Evolutionary conservation across 257 asterid genomes (phyloP), one percentile per base, ranked within the genome.

Genomic region (Plantago major): DNA sequence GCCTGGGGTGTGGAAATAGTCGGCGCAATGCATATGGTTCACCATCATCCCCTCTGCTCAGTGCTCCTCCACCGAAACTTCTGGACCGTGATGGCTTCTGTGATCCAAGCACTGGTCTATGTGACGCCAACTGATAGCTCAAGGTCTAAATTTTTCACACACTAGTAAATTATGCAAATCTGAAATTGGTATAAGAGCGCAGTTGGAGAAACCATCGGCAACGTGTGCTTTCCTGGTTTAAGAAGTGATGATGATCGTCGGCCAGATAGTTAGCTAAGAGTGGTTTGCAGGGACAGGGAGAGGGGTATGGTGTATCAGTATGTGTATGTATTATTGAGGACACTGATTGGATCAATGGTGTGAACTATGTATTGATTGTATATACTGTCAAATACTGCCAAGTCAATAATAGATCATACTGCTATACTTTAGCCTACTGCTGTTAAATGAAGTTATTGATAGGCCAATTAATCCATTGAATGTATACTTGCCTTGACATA

Each of bases 1-100:
- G 99, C 77, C 74, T 93, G 1, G 97, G 99, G 6, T 93, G 99
- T 74, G 99, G 99, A 19, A 92, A 92, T 48, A 89, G 91, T 59
- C 57, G 80, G 67, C 50, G 99, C 71, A 92, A 92, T 66, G 99
- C 97, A 0, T 89, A 89, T 60, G 97, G 99, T 46, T 82, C 91
- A 44, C 97, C 99, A 9, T 93, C 99, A 16, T 93, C 99, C 10
- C 96, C 96, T 64, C 74, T 93, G 67, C 82, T 93, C 33, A 93
- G 97, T 58, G 87, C 95, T 69, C 99, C 99, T 40, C 97, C 97
- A 0, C 78, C 75, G 66, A 76, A 85, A 68, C 78, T 93, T 63
- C 99, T 93, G 11, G 99, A 93, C 14, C 83, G 94, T 0, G 99
- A 93, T 64, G 97, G 99, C 10, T 89, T 78, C 46, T 92, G 97